Percentiles rank a stretch among this genome's conserved stretches.
Evolutionary conservation across 1,284 basidiomycete genomes (phyloP).

Genomic region (Cystobasidiaceae sp.): DNA sequence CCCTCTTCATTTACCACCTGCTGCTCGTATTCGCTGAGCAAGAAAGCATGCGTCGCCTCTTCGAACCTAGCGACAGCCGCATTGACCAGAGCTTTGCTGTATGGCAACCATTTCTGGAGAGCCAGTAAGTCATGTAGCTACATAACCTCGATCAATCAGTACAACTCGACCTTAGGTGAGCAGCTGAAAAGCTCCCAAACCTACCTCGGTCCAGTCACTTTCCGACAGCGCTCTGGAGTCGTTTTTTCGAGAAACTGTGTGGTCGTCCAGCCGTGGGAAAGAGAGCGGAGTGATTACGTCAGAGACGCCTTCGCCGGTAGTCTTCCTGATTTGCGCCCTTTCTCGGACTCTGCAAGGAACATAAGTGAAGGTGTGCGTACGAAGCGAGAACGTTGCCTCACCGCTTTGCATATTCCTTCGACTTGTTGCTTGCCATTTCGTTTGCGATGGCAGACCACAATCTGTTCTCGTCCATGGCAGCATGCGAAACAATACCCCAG

Average conservation of each 20-base stretch:
- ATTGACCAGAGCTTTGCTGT: conserved; percentile 52
- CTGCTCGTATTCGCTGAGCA: conserved; percentile 57
- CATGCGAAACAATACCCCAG: conserved; percentile 39
- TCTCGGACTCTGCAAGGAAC: neutral
- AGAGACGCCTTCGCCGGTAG: conserved; percentile 30
- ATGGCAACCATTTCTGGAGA: conserved; percentile 60
- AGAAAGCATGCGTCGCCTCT: conserved; percentile 54
- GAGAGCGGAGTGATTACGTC: conserved; percentile 9
- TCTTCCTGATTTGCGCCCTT: conserved; percentile 14
- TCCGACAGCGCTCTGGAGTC: neutral
- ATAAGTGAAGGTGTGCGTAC: neutral
- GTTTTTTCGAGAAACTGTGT: conserved; percentile 25
- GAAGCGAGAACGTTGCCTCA: conserved; percentile 8
- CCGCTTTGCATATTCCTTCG: conserved; percentile 36
- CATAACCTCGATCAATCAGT: neutral
- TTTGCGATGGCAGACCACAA: conserved; percentile 37
- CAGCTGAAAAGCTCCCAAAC: neutral
- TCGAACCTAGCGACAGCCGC: conserved; percentile 53
- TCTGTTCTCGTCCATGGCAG: conserved; percentile 35
- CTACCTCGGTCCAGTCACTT: neutral
- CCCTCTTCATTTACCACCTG: conserved; percentile 58
- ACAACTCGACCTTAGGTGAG: neutral
- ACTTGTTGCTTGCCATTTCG: conserved; percentile 16
- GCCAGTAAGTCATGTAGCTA: conserved; percentile 51
- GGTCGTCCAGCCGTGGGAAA: conserved; percentile 25